Conservation (phyloP, 148 eudicot species). For the Polygonum maritimum region DNA sequence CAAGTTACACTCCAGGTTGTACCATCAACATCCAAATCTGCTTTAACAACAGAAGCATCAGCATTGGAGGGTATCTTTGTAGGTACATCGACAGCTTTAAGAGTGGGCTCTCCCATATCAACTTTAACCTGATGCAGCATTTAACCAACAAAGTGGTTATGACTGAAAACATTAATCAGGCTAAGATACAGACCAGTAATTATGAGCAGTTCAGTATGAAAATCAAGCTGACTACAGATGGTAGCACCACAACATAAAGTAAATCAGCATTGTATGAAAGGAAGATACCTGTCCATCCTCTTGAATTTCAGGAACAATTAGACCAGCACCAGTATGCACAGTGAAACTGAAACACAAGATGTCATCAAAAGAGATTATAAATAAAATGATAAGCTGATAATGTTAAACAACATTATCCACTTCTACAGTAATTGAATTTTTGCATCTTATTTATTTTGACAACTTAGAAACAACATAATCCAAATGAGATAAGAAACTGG, state of each 20-base stretch:
- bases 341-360: conserved; percentile 57
- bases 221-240: background rate
- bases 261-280: background rate
- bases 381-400: background rate
- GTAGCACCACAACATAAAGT: background rate
- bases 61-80: conserved; percentile 66
- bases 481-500: background rate
- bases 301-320: conserved; percentile 92
- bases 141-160: background rate
- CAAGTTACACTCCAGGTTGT: conserved; percentile 78
- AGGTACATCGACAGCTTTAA: conserved; percentile 69
- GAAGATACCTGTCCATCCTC: conserved; percentile 67
- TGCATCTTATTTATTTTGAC: background rate
- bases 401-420: background rate
- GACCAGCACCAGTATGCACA: conserved; percentile 93
- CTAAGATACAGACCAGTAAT: background rate
- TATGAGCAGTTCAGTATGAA: background rate
- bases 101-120: conserved; percentile 93
- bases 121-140: conserved; percentile 63
- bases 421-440: background rate
- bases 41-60: conserved; percentile 59
- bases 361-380: background rate
- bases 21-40: conserved; percentile 71
- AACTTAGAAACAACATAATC: no score
- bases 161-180: background rate